Evolutionary conservation across 352 stramenopile genomes (phyloP), one percentile per base, ranked within the genome.

Genomic region (Blastocystis sp.): DNA sequence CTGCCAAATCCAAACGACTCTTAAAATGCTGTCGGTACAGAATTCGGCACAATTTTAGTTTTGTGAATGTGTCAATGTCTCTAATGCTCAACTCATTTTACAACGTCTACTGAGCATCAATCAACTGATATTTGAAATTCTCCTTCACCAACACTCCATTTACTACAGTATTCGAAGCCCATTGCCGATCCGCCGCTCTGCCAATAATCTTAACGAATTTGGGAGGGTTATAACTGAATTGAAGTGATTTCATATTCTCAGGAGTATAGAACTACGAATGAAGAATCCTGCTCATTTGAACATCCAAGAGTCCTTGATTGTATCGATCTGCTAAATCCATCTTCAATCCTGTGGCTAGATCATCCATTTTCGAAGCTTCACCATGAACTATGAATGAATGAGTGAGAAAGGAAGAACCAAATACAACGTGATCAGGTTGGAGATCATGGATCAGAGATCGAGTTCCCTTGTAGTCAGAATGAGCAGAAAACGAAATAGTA

Each of bases 381-480:
- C 86, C 86, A 37, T 89, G 77, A 29, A 88, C 54, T 63, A 66
- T 7, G 12, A n/a, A 21, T 85, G 32, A 71, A 35, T 32, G 9
- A 5, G 21, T 54, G 39, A 88, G 24, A 6, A 51, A 32, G 21
- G 27, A 75, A 16, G 12, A 11, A 86, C 75, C 75, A 24, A 95
- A 77, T 61, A 94, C 91, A 66, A 95, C 93, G 66, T 92, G 90
- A 37, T 90, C 88, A 1, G 92, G 91, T 66, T 94, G 92, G 4
- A 97, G 92, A 75, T 94, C 94, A 66, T 95, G 93, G 49, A 98
- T 97, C 88, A 98, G 98, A 5, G 94, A 92, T 61, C 92, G 93
- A 81, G 97, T 98, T 24, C 97, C 94, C 1, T 97, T 93, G 91
- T 97, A 98, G 88, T 98, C 96, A 0, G 96, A 95, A 89, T 98